phyloP scores from a whole-genome alignment of 140 eudicot genomes.

The Senecio squalidus region DNA sequence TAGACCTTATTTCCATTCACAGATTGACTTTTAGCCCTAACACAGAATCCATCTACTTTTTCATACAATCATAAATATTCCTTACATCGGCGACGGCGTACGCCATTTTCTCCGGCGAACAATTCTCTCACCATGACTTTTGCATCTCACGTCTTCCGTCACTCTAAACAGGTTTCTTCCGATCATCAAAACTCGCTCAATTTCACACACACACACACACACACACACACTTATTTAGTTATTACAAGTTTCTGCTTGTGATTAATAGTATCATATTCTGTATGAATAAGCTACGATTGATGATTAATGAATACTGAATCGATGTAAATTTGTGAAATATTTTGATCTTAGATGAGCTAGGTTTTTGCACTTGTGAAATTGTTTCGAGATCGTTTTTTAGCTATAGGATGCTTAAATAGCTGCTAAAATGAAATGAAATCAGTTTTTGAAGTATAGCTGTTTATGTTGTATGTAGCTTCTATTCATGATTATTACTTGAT shows the following conservation, averaged over 20 bases:
- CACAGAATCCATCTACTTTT: background rate
- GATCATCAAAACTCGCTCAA: background rate
- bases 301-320: constrained; percentile 8
- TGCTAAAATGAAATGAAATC: too few species aligned
- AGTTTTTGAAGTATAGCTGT: too few species aligned
- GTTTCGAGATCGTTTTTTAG: too few species aligned
- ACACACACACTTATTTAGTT: background rate
- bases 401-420: too few species aligned
- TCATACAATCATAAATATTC: background rate
- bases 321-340: too few species aligned
- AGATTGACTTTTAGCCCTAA: constrained; percentile 32
- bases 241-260: background rate
- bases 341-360: too few species aligned
- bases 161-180: constrained; percentile 53
- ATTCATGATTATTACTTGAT: too few species aligned
- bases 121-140: constrained; percentile 39
- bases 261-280: constrained; percentile 1
- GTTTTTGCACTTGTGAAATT: too few species aligned
- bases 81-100: constrained; percentile 10
- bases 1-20: constrained; percentile 26
- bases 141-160: constrained; percentile 61
- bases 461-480: too few species aligned
- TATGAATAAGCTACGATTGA: constrained; percentile 12
- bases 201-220: background rate
- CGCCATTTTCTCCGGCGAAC: constrained; percentile 33